These are phyloP conservation scores for Prillingera fragicola DNA, from an alignment of 1,284 basidiomycete species.

Conservation along the genomic window DNA sequence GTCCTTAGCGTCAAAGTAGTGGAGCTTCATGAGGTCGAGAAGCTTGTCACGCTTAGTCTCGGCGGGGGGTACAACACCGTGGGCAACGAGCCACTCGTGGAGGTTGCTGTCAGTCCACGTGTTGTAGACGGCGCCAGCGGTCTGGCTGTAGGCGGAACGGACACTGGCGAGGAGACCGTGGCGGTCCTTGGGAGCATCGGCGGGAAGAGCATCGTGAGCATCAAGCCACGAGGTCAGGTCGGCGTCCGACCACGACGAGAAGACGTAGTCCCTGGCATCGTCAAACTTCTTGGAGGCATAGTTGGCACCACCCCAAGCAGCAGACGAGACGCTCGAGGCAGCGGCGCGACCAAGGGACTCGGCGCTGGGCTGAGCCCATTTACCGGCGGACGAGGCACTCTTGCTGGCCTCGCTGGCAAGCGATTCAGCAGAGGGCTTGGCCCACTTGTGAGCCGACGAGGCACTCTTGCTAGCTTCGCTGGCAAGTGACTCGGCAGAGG, in stretches of 20 bases:
- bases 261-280: slow-evolving; percentile 75
- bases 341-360: slow-evolving; percentile 53
- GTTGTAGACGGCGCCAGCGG: slow-evolving; percentile 64
- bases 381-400: neutral
- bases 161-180: slow-evolving; percentile 66
- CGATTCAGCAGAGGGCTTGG: neutral
- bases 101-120: slow-evolving; percentile 81
- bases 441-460: slow-evolving; percentile 1
- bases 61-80: slow-evolving; percentile 61
- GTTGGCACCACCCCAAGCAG: slow-evolving; percentile 51
- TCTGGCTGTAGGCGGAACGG: slow-evolving; percentile 60
- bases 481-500: slow-evolving; percentile 1
- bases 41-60: slow-evolving; percentile 64
- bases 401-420: slow-evolving; percentile 1
- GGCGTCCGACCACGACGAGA: slow-evolving; percentile 79
- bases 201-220: slow-evolving; percentile 65
- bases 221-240: slow-evolving; percentile 60
- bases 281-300: slow-evolving; percentile 55
- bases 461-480: slow-evolving; percentile 3
- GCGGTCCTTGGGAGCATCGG: slow-evolving; percentile 58
- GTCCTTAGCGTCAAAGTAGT: slow-evolving; percentile 64
- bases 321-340: slow-evolving; percentile 31
- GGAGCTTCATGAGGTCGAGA: slow-evolving; percentile 63
- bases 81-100: slow-evolving; percentile 75
- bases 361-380: slow-evolving; percentile 3